phyloP scores from a whole-genome alignment of 352 stramenopile species.

The Phytophthora melonis region DNA sequence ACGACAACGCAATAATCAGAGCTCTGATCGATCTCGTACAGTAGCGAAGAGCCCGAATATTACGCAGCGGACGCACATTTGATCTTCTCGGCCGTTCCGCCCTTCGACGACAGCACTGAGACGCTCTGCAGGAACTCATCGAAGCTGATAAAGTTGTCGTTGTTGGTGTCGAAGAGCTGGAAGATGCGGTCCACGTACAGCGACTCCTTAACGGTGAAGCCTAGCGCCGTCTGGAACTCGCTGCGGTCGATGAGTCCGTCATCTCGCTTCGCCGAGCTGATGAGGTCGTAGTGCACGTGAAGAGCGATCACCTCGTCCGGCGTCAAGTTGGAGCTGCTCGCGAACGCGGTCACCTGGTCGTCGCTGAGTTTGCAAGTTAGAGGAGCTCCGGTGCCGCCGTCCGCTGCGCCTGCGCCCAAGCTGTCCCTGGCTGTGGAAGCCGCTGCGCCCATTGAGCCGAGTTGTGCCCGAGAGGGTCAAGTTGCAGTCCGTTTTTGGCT shows the following conservation, averaged over 20 bases:
- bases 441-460: conserved; percentile 57
- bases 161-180: conserved; percentile 82
- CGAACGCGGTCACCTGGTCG: conserved; percentile 56
- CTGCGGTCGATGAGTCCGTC: conserved; percentile 80
- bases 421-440: conserved; percentile 72
- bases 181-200: conserved; percentile 87
- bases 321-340: conserved; percentile 60
- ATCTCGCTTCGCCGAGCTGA: conserved; percentile 68
- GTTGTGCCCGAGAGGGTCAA: conserved; percentile 1
- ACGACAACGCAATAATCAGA: conserved; percentile 4
- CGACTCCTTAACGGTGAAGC: conserved; percentile 84
- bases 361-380: conserved; percentile 67
- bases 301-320: conserved; percentile 68
- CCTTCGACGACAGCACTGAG: conserved; percentile 77
- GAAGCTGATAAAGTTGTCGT: conserved; percentile 86
- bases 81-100: conserved; percentile 72
- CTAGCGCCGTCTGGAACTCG: conserved; percentile 82
- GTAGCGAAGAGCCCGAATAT: neutral
- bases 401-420: conserved; percentile 16
- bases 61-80: conserved; percentile 51
- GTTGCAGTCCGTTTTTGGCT: conserved; percentile 24
- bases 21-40: neutral
- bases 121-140: conserved; percentile 82
- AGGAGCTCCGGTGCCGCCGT: conserved; percentile 11
- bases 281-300: conserved; percentile 72